Percentiles rank a stretch among this genome's conserved stretches.
Evolutionary conservation across 2,329 filamentous ascomycete species (phyloP).

Genomic region (Botrytis paeoniae): DNA sequence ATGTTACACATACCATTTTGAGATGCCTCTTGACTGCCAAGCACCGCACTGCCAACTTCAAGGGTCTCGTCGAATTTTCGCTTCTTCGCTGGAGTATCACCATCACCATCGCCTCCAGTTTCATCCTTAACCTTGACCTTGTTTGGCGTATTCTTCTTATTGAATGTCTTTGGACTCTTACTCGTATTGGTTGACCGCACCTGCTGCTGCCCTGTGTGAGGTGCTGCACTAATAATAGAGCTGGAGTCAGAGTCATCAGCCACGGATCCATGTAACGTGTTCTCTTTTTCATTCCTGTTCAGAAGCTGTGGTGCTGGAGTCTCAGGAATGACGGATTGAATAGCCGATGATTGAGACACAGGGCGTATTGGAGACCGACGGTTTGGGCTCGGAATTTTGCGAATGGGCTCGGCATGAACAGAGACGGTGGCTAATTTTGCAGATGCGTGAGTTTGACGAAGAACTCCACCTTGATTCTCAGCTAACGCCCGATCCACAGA

Average conservation of each 20-base stretch:
- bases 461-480: neutral
- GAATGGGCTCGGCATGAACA: neutral
- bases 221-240: slow-evolving; percentile 30
- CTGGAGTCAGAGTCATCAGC: slow-evolving; percentile 23
- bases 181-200: neutral
- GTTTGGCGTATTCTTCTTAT: neutral
- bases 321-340: slow-evolving; percentile 32
- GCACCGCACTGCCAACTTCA: slow-evolving; percentile 24
- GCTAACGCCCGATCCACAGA: neutral
- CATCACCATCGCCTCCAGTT: neutral
- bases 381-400: too few species aligned
- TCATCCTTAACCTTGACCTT: neutral
- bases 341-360: slow-evolving; percentile 20
- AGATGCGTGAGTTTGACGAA: neutral
- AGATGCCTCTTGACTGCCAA: slow-evolving; percentile 28
- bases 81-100: slow-evolving; percentile 22
- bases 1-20: slow-evolving; percentile 17
- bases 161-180: neutral
- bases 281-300: neutral
- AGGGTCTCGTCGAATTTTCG: slow-evolving; percentile 25
- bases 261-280: neutral
- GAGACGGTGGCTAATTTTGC: neutral
- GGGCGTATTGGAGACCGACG: neutral
- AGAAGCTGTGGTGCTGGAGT: slow-evolving; percentile 26
- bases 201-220: slow-evolving; percentile 17